phyloP scores from a whole-genome alignment of 1,284 basidiomycete genomes.

The Apiotrichum gracile region DNA sequence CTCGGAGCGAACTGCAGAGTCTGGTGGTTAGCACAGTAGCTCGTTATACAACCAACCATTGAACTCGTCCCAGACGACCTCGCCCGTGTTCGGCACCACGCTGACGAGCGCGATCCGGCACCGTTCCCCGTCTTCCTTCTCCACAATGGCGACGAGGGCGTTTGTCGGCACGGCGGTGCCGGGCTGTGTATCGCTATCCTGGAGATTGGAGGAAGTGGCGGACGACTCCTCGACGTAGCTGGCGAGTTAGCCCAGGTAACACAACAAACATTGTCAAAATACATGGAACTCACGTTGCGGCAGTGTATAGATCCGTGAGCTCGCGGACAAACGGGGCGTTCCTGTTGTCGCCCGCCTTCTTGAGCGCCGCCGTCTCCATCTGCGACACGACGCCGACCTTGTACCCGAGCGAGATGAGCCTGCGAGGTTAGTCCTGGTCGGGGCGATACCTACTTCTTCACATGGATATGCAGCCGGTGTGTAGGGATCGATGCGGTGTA shows the following conservation, averaged over 20 bases:
- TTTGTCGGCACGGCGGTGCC: slow-evolving; percentile 40
- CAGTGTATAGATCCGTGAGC: slow-evolving; percentile 76
- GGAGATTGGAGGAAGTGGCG: slow-evolving; percentile 29
- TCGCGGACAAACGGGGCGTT: slow-evolving; percentile 76
- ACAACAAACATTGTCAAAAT: background rate
- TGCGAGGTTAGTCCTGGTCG: slow-evolving; percentile 34
- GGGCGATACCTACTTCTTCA: slow-evolving; percentile 62
- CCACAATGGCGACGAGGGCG: slow-evolving; percentile 55
- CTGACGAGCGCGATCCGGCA: slow-evolving; percentile 69
- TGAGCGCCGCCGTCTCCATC: slow-evolving; percentile 88
- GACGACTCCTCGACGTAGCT: slow-evolving; percentile 46
- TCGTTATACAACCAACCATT: slow-evolving; percentile 53
- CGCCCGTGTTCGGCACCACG: slow-evolving; percentile 79
- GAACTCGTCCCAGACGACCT: slow-evolving; percentile 88
- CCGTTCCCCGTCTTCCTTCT: slow-evolving; percentile 57
- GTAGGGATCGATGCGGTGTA: slow-evolving; percentile 74
- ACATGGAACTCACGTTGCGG: slow-evolving; percentile 64
- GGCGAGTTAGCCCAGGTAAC: slow-evolving; percentile 24
- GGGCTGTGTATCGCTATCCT: slow-evolving; percentile 31
- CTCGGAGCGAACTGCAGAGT: slow-evolving; percentile 76
- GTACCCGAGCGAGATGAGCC: slow-evolving; percentile 76
- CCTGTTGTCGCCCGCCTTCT: slow-evolving; percentile 78
- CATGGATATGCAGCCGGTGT: slow-evolving; percentile 74
- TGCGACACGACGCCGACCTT: slow-evolving; percentile 92
- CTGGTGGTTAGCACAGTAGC: slow-evolving; percentile 46